Conservation (phyloP, 2,329 filamentous ascomycete genomes). For the Neonectria hederae region DNA sequence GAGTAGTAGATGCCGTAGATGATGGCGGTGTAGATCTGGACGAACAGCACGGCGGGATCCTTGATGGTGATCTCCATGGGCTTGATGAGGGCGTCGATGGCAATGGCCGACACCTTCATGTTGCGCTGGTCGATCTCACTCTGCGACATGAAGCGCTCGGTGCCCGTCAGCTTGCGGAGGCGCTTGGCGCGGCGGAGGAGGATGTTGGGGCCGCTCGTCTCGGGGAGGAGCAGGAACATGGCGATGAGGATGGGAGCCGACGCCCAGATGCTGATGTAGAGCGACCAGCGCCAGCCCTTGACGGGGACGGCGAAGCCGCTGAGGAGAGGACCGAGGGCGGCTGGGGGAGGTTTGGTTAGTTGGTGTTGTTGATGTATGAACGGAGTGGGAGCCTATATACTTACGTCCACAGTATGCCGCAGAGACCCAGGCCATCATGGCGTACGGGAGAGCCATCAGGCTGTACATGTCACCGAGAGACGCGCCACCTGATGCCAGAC, state of each 20-base stretch:
- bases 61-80: conserved; percentile 68
- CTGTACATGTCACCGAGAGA: conserved; percentile 64
- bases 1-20: conserved; percentile 71
- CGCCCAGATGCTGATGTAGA: conserved; percentile 72
- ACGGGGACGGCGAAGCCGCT: conserved; percentile 67
- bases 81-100: conserved; percentile 67
- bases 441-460: conserved; percentile 64
- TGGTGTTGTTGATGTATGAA: conserved; percentile 19
- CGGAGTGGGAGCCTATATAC: conserved; percentile 18
- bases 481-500: conserved; percentile 67
- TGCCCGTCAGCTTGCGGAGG: conserved; percentile 69
- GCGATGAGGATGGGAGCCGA: conserved; percentile 66
- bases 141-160: conserved; percentile 65
- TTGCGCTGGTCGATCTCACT: conserved; percentile 71
- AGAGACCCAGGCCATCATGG: conserved; percentile 67
- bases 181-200: conserved; percentile 68
- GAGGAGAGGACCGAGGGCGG: conserved; percentile 68
- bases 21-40: conserved; percentile 69
- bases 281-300: conserved; percentile 70
- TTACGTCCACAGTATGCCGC: conserved; percentile 59
- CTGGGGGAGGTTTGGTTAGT: conserved; percentile 41
- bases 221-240: conserved; percentile 71
- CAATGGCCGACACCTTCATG: conserved; percentile 57
- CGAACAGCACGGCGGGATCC: conserved; percentile 70
- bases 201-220: conserved; percentile 69